Conservation (phyloP, 371 early-diverging fungal genomes). For the Mucor mucedo region DNA sequence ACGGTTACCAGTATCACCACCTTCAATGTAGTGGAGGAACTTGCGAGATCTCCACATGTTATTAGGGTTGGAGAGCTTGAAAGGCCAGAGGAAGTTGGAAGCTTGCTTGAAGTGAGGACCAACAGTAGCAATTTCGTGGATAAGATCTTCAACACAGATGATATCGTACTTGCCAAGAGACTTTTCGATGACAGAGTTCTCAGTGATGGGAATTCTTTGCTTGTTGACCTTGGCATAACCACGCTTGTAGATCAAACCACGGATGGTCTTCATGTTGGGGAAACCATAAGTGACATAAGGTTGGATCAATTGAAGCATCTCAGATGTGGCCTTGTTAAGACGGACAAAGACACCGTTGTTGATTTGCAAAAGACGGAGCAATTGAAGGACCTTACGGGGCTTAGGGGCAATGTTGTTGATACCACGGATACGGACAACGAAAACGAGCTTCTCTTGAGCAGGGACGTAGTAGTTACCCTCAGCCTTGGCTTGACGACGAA, state of each 20-base stretch:
- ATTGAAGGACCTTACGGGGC: slow-evolving; percentile 99
- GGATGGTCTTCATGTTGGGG: slow-evolving; percentile 98
- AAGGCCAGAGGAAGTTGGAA: slow-evolving; percentile 99
- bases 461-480: slow-evolving; percentile 94
- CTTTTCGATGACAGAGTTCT: slow-evolving; percentile 96
- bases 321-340: slow-evolving; percentile 97
- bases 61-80: slow-evolving; percentile 98
- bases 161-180: slow-evolving; percentile 95
- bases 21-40: slow-evolving; percentile 96
- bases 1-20: slow-evolving; percentile 98
- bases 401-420: slow-evolving; percentile 99
- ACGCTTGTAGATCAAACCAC: slow-evolving; percentile 99
- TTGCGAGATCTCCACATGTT: slow-evolving; percentile 97
- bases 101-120: slow-evolving; percentile 90
- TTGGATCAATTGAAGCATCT: slow-evolving; percentile 98
- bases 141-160: slow-evolving; percentile 98
- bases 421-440: slow-evolving; percentile 96
- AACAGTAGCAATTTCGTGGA: slow-evolving; percentile 99
- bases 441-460: slow-evolving; percentile 97
- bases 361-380: slow-evolving; percentile 98
- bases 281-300: slow-evolving; percentile 98
- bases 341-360: slow-evolving; percentile 99
- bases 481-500: slow-evolving; percentile 92
- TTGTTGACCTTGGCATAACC: slow-evolving; percentile 98
- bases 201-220: slow-evolving; percentile 95